Conservation (phyloP, 441 rosid genomes). For the Jatropha podagrica region DNA sequence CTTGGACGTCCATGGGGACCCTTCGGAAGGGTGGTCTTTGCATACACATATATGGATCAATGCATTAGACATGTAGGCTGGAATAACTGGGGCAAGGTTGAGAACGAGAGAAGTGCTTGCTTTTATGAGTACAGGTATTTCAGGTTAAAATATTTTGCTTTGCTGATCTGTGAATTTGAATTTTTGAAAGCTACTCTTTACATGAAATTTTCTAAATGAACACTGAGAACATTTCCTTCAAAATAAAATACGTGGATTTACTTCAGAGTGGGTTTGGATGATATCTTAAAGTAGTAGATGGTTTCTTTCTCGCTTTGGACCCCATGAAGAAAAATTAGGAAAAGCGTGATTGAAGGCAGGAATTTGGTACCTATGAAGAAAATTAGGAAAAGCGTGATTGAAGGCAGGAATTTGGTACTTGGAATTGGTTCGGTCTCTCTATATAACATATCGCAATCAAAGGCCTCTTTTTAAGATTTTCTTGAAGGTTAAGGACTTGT, state of each 20-base stretch:
- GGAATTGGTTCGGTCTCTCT: neutral
- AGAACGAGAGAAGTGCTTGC: constrained; percentile 98
- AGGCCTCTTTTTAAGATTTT: neutral
- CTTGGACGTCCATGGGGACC: constrained; percentile 99
- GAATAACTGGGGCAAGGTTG: constrained; percentile 93
- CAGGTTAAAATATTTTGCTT: constrained; percentile 6
- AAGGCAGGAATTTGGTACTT: neutral
- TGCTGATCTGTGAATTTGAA: neutral
- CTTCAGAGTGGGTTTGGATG: constrained; percentile 5
- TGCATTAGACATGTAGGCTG: constrained; percentile 77
- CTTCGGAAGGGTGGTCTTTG: constrained; percentile 90
- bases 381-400: neutral
- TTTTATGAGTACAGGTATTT: constrained; percentile 90
- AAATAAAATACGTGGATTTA: neutral
- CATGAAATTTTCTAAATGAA: neutral
- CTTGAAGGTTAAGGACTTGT: neutral
- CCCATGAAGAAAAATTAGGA: neutral
- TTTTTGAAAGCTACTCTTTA: neutral
- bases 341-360: neutral
- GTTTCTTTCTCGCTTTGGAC: neutral
- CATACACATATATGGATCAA: constrained; percentile 78
- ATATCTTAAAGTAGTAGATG: neutral
- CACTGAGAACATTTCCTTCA: neutral
- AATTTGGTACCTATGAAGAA: neutral
- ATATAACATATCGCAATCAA: neutral